Percentiles rank a stretch among this genome's conserved stretches.
Evolutionary conservation across 352 stramenopile species (phyloP).

Genomic region (Pythium biforme): DNA sequence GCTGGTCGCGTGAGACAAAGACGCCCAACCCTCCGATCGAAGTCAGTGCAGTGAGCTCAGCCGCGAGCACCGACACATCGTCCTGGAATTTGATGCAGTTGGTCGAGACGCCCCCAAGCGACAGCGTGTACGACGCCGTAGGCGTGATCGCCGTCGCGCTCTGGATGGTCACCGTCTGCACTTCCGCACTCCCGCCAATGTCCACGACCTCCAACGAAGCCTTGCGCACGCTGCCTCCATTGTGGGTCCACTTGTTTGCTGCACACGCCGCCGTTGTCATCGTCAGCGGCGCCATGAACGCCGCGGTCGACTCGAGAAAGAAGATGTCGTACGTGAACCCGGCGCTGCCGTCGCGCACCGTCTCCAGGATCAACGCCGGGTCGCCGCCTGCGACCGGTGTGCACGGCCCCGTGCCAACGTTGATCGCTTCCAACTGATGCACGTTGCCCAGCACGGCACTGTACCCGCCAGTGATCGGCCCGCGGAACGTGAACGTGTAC

Average conservation of each 20-base stretch:
- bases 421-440: constrained; percentile 44
- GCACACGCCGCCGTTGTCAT: constrained; percentile 31
- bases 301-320: constrained; percentile 50
- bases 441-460: constrained; percentile 67
- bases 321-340: constrained; percentile 79
- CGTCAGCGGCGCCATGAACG: constrained; percentile 34
- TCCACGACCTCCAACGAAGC: constrained; percentile 41
- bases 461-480: constrained; percentile 49
- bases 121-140: constrained; percentile 43
- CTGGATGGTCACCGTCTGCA: constrained; percentile 53
- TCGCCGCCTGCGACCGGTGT: constrained; percentile 37
- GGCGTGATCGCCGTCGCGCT: constrained; percentile 27
- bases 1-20: constrained; percentile 43
- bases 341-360: constrained; percentile 50
- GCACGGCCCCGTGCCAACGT: constrained; percentile 47
- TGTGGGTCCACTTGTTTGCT: constrained; percentile 32
- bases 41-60: constrained; percentile 27
- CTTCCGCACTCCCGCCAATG: constrained; percentile 55
- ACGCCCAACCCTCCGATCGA: constrained; percentile 43
- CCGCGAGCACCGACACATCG: constrained; percentile 23
- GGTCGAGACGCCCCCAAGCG: constrained; percentile 41
- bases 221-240: constrained; percentile 42
- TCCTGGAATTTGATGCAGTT: constrained; percentile 44
- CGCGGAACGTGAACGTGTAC: constrained; percentile 66
- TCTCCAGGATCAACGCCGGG: constrained; percentile 68